Percentiles rank a stretch among this genome's conserved stretches.
Conservation (phyloP, 306 rosid species). For the Lathyrus oleraceus region DNA sequence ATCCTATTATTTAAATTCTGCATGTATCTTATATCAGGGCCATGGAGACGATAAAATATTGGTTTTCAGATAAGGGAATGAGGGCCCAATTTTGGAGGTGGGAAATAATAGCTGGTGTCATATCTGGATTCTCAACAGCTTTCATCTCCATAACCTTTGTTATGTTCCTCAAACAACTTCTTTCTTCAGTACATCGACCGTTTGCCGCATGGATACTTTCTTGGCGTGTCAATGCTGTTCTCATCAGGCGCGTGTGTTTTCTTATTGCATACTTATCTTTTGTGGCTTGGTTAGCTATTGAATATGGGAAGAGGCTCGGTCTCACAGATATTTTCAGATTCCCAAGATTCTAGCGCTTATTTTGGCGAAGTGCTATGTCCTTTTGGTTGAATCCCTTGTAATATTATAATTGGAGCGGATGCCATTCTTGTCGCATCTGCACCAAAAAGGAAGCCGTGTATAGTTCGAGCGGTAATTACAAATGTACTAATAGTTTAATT, state of each 20-base stretch:
- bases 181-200: conserved; percentile 42
- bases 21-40: conserved; percentile 58
- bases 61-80: conserved; percentile 48
- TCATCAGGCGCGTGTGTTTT: conserved; percentile 52
- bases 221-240: conserved; percentile 31
- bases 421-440: conserved; percentile 24
- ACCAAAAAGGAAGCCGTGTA: conserved; percentile 36
- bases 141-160: conserved; percentile 62
- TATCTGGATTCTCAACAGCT: conserved; percentile 68
- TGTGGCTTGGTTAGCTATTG: conserved; percentile 65
- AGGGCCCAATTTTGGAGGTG: conserved; percentile 58
- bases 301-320: conserved; percentile 66
- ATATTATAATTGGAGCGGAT: conserved; percentile 30
- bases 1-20: conserved; percentile 28
- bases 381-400: conserved; percentile 24
- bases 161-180: conserved; percentile 48
- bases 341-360: conserved; percentile 40
- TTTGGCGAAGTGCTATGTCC: conserved; percentile 33
- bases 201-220: conserved; percentile 35
- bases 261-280: conserved; percentile 63
- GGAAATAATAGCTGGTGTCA: conserved; percentile 65
- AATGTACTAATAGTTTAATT: conserved; percentile 22
- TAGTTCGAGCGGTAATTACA: conserved; percentile 29
- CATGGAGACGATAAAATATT: conserved; percentile 54
- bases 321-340: conserved; percentile 52